Base-by-base conservation (phyloP, 169 alveolate species). In the Plasmodium cynomolgi region DNA sequence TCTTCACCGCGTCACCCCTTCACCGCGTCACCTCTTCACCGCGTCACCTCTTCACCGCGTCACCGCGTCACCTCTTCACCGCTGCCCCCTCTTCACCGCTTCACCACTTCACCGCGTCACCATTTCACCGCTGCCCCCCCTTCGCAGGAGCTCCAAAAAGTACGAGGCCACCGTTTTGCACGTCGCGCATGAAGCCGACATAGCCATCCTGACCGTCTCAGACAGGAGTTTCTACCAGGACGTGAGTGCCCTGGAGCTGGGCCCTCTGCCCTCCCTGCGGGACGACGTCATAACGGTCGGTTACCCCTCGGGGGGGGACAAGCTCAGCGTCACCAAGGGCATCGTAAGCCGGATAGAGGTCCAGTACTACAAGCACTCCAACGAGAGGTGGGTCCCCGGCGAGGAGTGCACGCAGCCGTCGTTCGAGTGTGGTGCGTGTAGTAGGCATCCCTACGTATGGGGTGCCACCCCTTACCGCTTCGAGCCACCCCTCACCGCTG, bases 261-360 rank as follows among this genome's bases (percentile, higher is more conserved):
- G 98, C 17, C 93, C 93, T 15, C 95, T 96, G 23, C 98, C 98
- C 0, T 92, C 93, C 41, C 77, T 97, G 73, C 97, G 96, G 50
- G 98, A 97, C 83, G 96, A 95, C 6, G 98, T 97, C 31, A 93
- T 97, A 4, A 98, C 97, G 23, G 93, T 97, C 56, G 99, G 99
- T 0, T 97, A 97, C 79, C 99, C 99, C 26, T 93, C 97, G 17
- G 99, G 99, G 2, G 99, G 99, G 4, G 98, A 97, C 92, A 97
- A 97, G 73, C 93, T 97, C 68, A 97, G 98, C 92, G 96, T 97
- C 58, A 97, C 99, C 1, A 96, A 97, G 15, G 99, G 99, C 0
- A 98, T 97, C 0, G 98, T 97, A n/a, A 95, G 97, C 50, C 93
- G 99, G 13, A 97, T 97, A 29, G 99, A 97, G 71, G 98, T 97